Evolutionary conservation across 176 grass and related monocot species (phyloP), one percentile per base, ranked within the genome.

Genomic region (Elaeis guineensis): DNA sequence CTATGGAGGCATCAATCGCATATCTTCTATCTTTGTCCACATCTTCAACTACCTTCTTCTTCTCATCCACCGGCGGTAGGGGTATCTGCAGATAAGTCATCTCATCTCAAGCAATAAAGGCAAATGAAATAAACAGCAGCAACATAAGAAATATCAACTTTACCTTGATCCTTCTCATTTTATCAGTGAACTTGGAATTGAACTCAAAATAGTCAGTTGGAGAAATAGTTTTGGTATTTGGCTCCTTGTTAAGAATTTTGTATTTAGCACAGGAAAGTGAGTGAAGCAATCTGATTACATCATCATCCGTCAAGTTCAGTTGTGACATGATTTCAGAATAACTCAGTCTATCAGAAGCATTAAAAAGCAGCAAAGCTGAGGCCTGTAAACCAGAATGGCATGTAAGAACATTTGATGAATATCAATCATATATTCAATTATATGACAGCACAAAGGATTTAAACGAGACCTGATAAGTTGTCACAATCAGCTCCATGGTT

Each of bases 121-220:
- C 35, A 44, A 12, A 44, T 44, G 35, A 44, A 44, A 44, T 9
- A 44, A 44, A 44, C 35, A 44, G 11, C 70, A 65, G 24, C 57
- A 11, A 59, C 1, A 3, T 48, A 66, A 65, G 50, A 66, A 30
- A 18, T 18, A 58, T 17, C n/a, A 6, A 60, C 64, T 48, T 86
- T 20, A 92, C 93, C 93, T 92, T 98, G 50, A 98, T 92, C 74
- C 88, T 92, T 63, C 88, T 75, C 93, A 92, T 92, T 66, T 75
- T 92, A 35, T 98, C 84, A 7, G 84, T 86, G 61, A 98, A 98
- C 76, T 92, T 98, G 39, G 82, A 89, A 75, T 98, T 98, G 66
- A 98, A 98, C 69, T 79, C 84, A 51, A 98, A 98, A 44, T 75
- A 51, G 15, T 97, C 87, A 7, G 65, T 91, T 14, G 80, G 72